Evolutionary conservation across 2,329 filamentous ascomycete genomes (phyloP), one percentile per base, ranked within the genome.

Genomic region (Apiospora koreana): DNA sequence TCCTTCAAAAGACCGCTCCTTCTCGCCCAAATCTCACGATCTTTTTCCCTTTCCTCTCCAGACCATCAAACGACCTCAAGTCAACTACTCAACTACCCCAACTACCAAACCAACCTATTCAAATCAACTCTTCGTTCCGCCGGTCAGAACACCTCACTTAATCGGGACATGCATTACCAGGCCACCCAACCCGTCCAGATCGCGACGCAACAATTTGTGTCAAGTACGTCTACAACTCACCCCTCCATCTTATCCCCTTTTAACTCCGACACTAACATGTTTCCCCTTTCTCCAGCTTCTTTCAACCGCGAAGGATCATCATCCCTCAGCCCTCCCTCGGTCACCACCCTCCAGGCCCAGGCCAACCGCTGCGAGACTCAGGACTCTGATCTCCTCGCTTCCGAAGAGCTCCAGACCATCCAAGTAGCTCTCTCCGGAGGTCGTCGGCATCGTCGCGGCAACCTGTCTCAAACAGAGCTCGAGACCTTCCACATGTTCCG

Each of bases 401-500:
- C 41, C 66, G 43, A 68, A 46, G 66, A 68, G 45, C 66, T 68
- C 28, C 66, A 68, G 16, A 68, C 43, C 21, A 68, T 68, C 66
- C 66, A 54, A 50, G 45, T 68, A 2, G 66, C 66, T 25, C 66
- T 54, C 43, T 50, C 64, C 8, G 64, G 65, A 43, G 65, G 65
- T 46, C 42, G 65, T 21, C 65, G 65, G n/a, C 66, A 68, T 45
- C 45, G 66, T 9, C 66, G 66, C 66, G 66, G 66, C 66, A 68
- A 68, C 46, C 45, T 68, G 31, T 68, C 66, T 21, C 43, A 68
- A 38, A 48, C 45, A 16, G 66, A 68, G 21, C 35, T 68, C 35
- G 66, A 68, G 45, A 50, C 43, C 45, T 68, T 68, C 66, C 66
- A 68, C 66, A 42, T 68, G 66, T 68, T 68, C 66, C 28, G 66